A percentile compares a stretch with the other conserved stretches of the same genome.
Conservation (phyloP, 202 grass and related monocot genomes). For the Eragrostis tef region DNA sequence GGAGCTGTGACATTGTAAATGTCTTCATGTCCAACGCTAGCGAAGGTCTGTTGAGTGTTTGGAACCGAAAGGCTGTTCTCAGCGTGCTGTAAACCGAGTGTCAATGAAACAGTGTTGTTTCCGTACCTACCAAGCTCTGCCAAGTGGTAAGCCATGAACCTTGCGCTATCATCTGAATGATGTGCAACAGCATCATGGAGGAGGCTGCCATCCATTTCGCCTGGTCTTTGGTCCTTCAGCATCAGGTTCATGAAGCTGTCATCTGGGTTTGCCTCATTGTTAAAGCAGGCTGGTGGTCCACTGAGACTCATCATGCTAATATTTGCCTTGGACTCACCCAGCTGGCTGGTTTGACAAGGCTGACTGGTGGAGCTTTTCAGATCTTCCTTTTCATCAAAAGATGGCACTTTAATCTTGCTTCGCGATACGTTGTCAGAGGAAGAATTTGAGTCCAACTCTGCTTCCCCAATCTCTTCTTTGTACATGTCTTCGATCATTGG, state of each 20-base stretch:
- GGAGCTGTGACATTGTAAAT: constrained; percentile 49
- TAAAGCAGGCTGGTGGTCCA: constrained; percentile 51
- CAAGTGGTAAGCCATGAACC: constrained; percentile 77
- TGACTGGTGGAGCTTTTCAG: constrained; percentile 53
- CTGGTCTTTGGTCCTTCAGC: constrained; percentile 66
- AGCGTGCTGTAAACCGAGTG: constrained; percentile 71
- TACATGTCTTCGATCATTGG: constrained; percentile 99
- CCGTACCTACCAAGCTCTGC: constrained; percentile 63
- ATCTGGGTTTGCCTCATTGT: constrained; percentile 57
- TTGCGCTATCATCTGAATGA: constrained; percentile 47
- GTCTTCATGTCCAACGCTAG: constrained; percentile 53
- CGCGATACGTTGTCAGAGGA: constrained; percentile 67
- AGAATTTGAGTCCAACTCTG: constrained; percentile 79
- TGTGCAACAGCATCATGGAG: constrained; percentile 53
- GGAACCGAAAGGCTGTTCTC: constrained; percentile 56
- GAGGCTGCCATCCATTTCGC: constrained; percentile 45
- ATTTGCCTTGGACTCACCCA: constrained; percentile 57
- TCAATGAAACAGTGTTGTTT: constrained; percentile 69
- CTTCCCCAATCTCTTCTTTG: constrained; percentile 92
- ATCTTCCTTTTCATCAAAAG: constrained; percentile 71
- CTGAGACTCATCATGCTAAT: constrained; percentile 40
- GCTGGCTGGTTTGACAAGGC: constrained; percentile 57
- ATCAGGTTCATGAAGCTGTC: constrained; percentile 91
- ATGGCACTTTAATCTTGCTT: constrained; percentile 60
- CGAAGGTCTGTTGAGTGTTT: constrained; percentile 54